Percentiles rank a stretch among this genome's conserved stretches.
Conservation (phyloP, 2,329 filamentous ascomycete species). For the Cladosporium austrohemisphaericum region DNA sequence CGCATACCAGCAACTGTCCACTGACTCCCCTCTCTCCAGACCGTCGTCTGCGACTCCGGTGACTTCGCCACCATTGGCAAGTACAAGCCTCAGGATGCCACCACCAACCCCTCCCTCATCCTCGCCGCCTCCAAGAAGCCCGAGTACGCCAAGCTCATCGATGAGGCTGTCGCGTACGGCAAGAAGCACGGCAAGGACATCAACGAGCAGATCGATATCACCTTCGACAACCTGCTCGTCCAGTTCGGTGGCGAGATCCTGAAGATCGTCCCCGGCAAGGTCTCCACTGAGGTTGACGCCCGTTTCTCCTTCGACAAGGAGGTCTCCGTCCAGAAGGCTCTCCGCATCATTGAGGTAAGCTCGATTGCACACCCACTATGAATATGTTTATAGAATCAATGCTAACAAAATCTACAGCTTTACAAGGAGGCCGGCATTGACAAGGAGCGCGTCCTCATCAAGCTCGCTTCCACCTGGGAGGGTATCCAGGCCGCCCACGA, state of each 20-base stretch:
- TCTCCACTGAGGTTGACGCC: constrained; percentile 97
- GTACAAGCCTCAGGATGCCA: constrained; percentile 99
- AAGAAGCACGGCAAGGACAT: constrained; percentile 66
- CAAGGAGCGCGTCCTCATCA: constrained; percentile 96
- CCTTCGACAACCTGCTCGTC: constrained; percentile 90
- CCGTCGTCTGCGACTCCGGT: constrained; percentile 96
- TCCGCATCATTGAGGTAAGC: constrained; percentile 89
- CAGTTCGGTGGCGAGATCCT: constrained; percentile 98
- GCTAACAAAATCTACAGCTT: constrained; percentile 57
- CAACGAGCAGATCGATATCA: constrained; percentile 81
- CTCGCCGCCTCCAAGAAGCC: constrained; percentile 97
- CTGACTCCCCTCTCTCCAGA: constrained; percentile 47
- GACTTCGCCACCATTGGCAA: constrained; percentile 83
- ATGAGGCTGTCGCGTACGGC: constrained; percentile 77
- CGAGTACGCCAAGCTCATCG: constrained; percentile 91
- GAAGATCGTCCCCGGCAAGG: constrained; percentile 94
- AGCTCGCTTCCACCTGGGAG: constrained; percentile 99
- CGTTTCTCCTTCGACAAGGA: constrained; percentile 93
- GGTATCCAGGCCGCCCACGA: constrained; percentile 98
- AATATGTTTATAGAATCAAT: background rate
- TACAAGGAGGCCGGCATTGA: constrained; percentile 88
- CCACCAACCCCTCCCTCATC: constrained; percentile 98
- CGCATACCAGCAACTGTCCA: constrained; percentile 9
- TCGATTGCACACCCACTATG: constrained; percentile 17
- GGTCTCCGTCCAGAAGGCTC: constrained; percentile 88